phyloP scores from a whole-genome alignment of 371 early-diverging fungal species.

The Actinomucor elegans region DNA sequence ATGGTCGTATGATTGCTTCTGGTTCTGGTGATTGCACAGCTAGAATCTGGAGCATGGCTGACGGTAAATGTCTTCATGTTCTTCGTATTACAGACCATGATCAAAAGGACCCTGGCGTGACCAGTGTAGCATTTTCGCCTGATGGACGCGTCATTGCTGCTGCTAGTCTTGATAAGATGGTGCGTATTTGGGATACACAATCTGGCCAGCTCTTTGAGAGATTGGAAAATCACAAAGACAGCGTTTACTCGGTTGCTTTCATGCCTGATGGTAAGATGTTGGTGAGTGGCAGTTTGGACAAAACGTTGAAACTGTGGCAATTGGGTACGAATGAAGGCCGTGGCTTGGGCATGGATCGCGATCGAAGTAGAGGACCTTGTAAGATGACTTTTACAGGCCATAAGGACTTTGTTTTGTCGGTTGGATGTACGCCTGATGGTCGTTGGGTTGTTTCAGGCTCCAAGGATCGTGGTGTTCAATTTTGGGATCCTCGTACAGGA shows the following conservation, averaged over 20 bases:
- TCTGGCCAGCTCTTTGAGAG: constrained; percentile 77
- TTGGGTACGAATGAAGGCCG: constrained; percentile 41
- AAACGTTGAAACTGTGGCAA: constrained; percentile 93
- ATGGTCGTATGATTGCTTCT: constrained; percentile 87
- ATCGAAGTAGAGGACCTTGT: constrained; percentile 41
- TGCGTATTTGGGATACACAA: constrained; percentile 86
- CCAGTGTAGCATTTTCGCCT: constrained; percentile 86
- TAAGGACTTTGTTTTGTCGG: constrained; percentile 92
- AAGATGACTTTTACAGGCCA: constrained; percentile 63
- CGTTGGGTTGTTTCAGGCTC: constrained; percentile 94
- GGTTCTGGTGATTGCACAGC: constrained; percentile 93
- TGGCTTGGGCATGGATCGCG: constrained; percentile 27
- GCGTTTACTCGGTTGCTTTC: constrained; percentile 93
- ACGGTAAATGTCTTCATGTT: constrained; percentile 67
- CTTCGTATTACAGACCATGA: constrained; percentile 76
- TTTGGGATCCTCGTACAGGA: constrained; percentile 89
- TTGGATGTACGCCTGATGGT: constrained; percentile 90
- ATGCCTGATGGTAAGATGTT: constrained; percentile 87
- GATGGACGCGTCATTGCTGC: constrained; percentile 70
- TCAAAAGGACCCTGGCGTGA: constrained; percentile 89
- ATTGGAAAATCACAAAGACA: constrained; percentile 92
- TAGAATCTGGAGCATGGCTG: constrained; percentile 82
- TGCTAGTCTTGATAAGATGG: constrained; percentile 87
- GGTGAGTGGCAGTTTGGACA: constrained; percentile 91
- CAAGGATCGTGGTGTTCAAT: constrained; percentile 94